These are phyloP conservation scores for Marasmius fiardii DNA, from an alignment of 1,284 basidiomycete species.

Conservation along the genomic window DNA sequence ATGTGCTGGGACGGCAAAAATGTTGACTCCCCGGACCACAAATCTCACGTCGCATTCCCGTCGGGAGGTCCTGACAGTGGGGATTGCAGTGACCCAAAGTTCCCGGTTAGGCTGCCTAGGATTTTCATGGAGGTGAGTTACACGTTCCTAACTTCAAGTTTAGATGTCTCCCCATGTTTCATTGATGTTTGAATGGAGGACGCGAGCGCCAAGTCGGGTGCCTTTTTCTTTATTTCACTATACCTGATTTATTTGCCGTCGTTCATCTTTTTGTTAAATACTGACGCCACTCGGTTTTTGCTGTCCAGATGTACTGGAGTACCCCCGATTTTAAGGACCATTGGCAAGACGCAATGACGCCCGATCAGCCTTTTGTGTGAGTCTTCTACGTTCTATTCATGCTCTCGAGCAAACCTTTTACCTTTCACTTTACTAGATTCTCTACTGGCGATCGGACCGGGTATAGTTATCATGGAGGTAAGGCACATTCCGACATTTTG, in stretches of 20 bases:
- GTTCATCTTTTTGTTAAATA: too few species aligned
- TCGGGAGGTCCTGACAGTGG: conserved; percentile 41
- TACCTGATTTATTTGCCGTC: too few species aligned
- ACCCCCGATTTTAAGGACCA: conserved; percentile 30
- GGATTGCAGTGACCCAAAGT: conserved; percentile 39
- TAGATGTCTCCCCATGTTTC: too few species aligned
- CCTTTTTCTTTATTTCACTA: too few species aligned
- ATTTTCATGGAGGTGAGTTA: conserved; percentile 40
- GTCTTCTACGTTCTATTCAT: conserved; percentile 13
- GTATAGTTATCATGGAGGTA: conserved; percentile 48
- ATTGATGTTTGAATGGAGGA: too few species aligned
- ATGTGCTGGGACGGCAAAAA: conserved; percentile 43
- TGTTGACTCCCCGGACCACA: conserved; percentile 38
- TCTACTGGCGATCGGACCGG: conserved; percentile 45
- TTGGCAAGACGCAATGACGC: conserved; percentile 34
- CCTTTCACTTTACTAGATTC: conserved; percentile 23
- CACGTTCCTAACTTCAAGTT: not conserved
- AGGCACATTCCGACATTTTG: too few species aligned
- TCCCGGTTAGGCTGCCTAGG: conserved; percentile 37
- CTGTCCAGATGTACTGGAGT: conserved; percentile 37
- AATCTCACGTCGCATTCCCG: conserved; percentile 42
- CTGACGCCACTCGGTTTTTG: too few species aligned
- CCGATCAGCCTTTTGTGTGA: conserved; percentile 43
- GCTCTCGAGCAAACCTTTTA: not conserved
- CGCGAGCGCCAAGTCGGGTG: too few species aligned